Percentiles rank a stretch among this genome's conserved stretches.
Evolutionary conservation across 192 early-diverging fungal genomes (phyloP).

Genomic region (Entrophospora sp.): DNA sequence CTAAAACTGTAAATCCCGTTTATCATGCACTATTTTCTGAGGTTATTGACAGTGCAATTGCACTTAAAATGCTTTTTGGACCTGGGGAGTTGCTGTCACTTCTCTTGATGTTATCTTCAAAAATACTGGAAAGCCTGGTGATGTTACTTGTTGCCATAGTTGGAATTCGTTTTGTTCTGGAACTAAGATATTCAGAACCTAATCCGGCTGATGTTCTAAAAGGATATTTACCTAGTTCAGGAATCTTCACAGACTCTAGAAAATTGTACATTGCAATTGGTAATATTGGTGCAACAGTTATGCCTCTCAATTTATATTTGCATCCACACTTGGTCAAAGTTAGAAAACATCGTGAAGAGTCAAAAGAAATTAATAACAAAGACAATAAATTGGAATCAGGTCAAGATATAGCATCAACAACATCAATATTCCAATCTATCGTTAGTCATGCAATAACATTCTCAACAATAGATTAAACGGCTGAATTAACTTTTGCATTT

Average conservation of each 20-base stretch:
- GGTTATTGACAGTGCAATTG: conserved; percentile 76
- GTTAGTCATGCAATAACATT: not conserved
- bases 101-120: conserved; percentile 58
- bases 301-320: conserved; percentile 77
- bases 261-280: conserved; percentile 64
- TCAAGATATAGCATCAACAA: conserved; percentile 19
- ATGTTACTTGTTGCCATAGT: conserved; percentile 51
- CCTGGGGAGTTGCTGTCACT: conserved; percentile 66
- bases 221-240: conserved; percentile 51
- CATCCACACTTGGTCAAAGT: conserved; percentile 68
- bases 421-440: conserved; percentile 12
- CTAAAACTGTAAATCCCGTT: too few species aligned
- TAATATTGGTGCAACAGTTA: conserved; percentile 79
- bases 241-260: conserved; percentile 46
- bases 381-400: conserved; percentile 22
- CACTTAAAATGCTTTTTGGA: conserved; percentile 62
- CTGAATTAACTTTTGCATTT: conserved; percentile 61
- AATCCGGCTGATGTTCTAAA: conserved; percentile 48
- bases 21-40: too few species aligned
- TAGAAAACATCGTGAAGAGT: conserved; percentile 28
- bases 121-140: conserved; percentile 60
- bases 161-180: conserved; percentile 54
- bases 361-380: conserved; percentile 20
- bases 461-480: conserved; percentile 52
- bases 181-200: conserved; percentile 50